Conservation (phyloP, 2,329 filamentous ascomycete genomes). For the Bipolaris gigantea region DNA sequence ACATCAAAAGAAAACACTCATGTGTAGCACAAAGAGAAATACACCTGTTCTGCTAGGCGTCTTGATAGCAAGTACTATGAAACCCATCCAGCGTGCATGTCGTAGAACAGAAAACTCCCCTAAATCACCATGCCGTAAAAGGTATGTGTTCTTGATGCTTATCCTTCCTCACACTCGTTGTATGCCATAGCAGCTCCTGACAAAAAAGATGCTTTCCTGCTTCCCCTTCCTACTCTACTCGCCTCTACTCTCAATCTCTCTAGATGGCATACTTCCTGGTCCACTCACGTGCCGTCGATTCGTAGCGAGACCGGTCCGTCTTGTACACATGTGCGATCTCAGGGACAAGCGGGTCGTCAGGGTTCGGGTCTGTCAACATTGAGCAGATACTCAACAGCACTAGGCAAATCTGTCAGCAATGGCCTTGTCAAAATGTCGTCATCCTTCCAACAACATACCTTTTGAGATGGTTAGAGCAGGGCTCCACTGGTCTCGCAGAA, state of each 20-base stretch:
- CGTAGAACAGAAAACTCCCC: constrained; percentile 33
- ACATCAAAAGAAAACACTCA: background rate
- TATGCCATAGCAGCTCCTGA: constrained; percentile 32
- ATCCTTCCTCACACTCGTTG: constrained; percentile 19
- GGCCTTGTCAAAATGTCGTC: background rate
- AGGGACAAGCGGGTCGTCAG: constrained; percentile 95
- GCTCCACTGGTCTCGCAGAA: constrained; percentile 98
- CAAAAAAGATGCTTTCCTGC: constrained; percentile 20
- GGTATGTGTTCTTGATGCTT: constrained; percentile 29
- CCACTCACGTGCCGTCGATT: constrained; percentile 96
- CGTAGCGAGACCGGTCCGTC: constrained; percentile 93
- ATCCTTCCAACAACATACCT: constrained; percentile 60
- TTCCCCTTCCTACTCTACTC: background rate
- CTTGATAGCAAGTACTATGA: constrained; percentile 39
- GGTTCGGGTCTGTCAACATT: constrained; percentile 99
- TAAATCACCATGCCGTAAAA: constrained; percentile 34
- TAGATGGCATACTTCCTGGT: constrained; percentile 99
- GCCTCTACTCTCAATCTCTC: constrained; percentile 1
- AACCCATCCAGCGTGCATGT: constrained; percentile 36
- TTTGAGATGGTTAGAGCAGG: constrained; percentile 98
- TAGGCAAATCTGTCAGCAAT: constrained; percentile 44
- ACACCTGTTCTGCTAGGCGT: constrained; percentile 33
- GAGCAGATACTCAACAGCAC: constrained; percentile 99
- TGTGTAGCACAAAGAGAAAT: constrained; percentile 9
- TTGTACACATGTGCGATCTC: constrained; percentile 99